Evolutionary conservation across 2,329 filamentous ascomycete genomes (phyloP), one percentile per base, ranked within the genome.

Genomic region (Dactylellina haptotyla): DNA sequence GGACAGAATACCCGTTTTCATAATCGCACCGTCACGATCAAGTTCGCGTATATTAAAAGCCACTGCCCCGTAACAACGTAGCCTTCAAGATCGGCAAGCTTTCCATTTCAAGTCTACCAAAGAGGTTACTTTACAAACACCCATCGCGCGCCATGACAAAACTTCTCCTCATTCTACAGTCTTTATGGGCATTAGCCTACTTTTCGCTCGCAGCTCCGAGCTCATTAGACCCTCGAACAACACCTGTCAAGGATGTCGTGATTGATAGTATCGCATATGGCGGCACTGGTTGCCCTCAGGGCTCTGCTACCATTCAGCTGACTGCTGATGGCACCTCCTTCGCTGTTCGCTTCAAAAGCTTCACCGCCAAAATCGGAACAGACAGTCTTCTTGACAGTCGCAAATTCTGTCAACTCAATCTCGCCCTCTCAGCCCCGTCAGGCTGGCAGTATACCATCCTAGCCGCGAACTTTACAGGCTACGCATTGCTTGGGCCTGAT

Each of bases 401-500:
- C 25, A 59, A 61, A 18, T 59, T 59, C 12, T 69, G 64, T 18
- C 64, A 69, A 26, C 32, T 69, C 10, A 69, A 69, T 23, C 34
- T 69, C 8, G 56, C 39, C 8, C 37, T 69, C 23, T 54, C 26
- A 10, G 45, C 45, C 4, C 64, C 64, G 0, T 46, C 48, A 4
- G 56, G 48, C n/a, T 69, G 64, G 64, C 64, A 69, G 41, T 69
- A 69, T 23, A 48, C 64, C 3, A 45, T 69, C 5, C 14, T 69
- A 5, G 54, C 54, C 26, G 48, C 64, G n/a, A 59, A 61, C 25
- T 69, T 53, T 18, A 61, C 56, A 1, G 64, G 64, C 1, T 41
- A 39, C 18, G 64, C 64, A 6, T 39, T 26, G 3, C 64, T 69
- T 9, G 54, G 56, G 6, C 3, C 43, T 9, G 32, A 48, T n/a